Conservation (phyloP, 306 rosid genomes). For the Prunus fruticosa region DNA sequence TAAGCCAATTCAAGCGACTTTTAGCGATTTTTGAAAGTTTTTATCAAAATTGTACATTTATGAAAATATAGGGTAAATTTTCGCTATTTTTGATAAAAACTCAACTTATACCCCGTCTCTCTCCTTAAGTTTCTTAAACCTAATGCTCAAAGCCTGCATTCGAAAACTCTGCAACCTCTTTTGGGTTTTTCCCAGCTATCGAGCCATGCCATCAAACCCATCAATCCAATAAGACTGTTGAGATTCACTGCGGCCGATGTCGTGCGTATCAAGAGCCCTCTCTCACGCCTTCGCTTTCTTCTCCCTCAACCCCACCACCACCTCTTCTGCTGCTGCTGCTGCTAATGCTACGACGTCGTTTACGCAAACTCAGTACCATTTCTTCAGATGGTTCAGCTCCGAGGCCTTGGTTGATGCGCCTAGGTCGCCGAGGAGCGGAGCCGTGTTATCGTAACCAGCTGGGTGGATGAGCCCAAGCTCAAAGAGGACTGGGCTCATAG, state of each 20-base stretch:
- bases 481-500: constrained; percentile 77
- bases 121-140: constrained; percentile 12
- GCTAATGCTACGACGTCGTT: not conserved
- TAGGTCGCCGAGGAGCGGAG: not conserved
- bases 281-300: constrained; percentile 52
- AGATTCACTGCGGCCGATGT: constrained; percentile 39
- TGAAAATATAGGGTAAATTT: no score
- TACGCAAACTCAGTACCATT: constrained; percentile 2
- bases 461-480: constrained; percentile 55
- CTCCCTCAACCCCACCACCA: constrained; percentile 19
- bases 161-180: not conserved
- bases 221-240: not conserved
- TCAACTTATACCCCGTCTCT: not conserved
- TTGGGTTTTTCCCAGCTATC: not conserved
- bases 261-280: constrained; percentile 65
- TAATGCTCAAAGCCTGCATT: not conserved
- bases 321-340: not conserved
- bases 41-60: no score
- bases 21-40: no score
- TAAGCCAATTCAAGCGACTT: accelerated
- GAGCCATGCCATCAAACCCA: constrained; percentile 6
- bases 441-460: constrained; percentile 51
- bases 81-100: no score
- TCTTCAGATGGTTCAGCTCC: constrained; percentile 42
- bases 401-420: constrained; percentile 31